A percentile compares a stretch with the other conserved stretches of the same genome.
phyloP scores from a whole-genome alignment of 371 early-diverging fungal genomes.

The Actinomortierella wolfii region DNA sequence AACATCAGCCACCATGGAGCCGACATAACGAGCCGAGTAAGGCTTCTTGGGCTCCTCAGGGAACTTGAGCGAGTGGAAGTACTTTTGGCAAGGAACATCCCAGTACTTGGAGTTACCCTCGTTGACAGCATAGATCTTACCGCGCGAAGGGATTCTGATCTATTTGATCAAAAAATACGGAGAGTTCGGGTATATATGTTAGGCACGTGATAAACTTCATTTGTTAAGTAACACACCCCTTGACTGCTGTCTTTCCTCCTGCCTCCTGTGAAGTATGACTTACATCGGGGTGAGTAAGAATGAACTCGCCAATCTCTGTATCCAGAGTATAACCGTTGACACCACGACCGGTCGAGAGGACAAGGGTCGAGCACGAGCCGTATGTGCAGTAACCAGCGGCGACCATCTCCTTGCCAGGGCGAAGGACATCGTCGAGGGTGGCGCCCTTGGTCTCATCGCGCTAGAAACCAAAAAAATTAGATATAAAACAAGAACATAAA shows the following conservation, averaged over 20 bases:
- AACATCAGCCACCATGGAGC: constrained; percentile 98
- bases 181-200: neutral
- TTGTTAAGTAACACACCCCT: no score
- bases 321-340: constrained; percentile 98
- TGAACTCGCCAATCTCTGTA: constrained; percentile 95
- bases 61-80: constrained; percentile 87
- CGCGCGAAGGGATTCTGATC: constrained; percentile 80
- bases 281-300: constrained; percentile 93
- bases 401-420: constrained; percentile 93
- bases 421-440: constrained; percentile 69
- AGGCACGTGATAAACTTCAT: neutral
- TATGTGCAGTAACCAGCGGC: constrained; percentile 98
- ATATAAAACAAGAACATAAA: neutral
- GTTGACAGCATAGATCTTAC: constrained; percentile 98
- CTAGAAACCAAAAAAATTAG: constrained; percentile 10
- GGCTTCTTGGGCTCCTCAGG: constrained; percentile 77
- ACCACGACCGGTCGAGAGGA: constrained; percentile 84
- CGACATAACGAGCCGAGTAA: constrained; percentile 96
- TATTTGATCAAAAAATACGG: constrained; percentile 21
- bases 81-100: constrained; percentile 86
- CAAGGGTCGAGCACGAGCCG: constrained; percentile 85
- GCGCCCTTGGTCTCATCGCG: constrained; percentile 46
- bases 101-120: constrained; percentile 96
- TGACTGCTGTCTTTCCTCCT: no score
- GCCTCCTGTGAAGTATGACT: no score